Base-by-base conservation (phyloP, 2,329 filamentous ascomycete genomes). In the Aspergillus thermomutatus region DNA sequence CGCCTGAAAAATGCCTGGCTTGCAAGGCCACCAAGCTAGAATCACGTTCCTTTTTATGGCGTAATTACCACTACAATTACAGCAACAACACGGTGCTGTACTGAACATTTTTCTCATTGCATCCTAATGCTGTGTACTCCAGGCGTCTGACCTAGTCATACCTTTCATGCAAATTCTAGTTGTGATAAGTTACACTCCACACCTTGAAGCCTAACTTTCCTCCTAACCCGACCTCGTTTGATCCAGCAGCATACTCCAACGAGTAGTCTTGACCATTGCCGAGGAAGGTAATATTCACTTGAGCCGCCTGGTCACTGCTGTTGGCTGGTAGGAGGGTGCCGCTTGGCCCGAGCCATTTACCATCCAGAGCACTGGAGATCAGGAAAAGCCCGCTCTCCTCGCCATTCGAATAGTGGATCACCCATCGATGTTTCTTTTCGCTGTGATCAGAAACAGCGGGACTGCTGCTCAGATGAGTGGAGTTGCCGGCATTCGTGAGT, bases 371-470 rank as follows among this genome's bases (percentile, higher is more conserved):
- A 57, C 73, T 78, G 27, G 72, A 75, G 43, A 79, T 68, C 2
- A 66, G 72, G 64, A 78, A 79, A 2, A 70, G 63, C 3, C 66
- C 65, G 28, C 69, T 72, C 40, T 72, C 69, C 43, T 65, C 65
- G 14, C 66, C 67, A 0, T 60, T 31, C 5, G 66, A 67, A 57
- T 78, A 74, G 59, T 83, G 79, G 1, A 81, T 68, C 1, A 83
- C 71, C 79, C 80, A 83, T 34, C 81, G 75, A 62, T 83, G 81
- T 2, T 66, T 57, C 21, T 74, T 72, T 28, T 66, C 63, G 3
- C 75, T 66, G 59, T 83, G 80, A 3, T 66, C 60, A 0, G 66
- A 37, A 1, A 66, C 70, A 1, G 72, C 70, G 28, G 58, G 58
- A 3, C 63, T 66, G 21, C 58, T 60, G 48, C 56, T 70, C 31